Evolutionary conservation across 768 basidiomycete genomes (phyloP).

Genomic region (Udeniomyces megalosporus): DNA sequence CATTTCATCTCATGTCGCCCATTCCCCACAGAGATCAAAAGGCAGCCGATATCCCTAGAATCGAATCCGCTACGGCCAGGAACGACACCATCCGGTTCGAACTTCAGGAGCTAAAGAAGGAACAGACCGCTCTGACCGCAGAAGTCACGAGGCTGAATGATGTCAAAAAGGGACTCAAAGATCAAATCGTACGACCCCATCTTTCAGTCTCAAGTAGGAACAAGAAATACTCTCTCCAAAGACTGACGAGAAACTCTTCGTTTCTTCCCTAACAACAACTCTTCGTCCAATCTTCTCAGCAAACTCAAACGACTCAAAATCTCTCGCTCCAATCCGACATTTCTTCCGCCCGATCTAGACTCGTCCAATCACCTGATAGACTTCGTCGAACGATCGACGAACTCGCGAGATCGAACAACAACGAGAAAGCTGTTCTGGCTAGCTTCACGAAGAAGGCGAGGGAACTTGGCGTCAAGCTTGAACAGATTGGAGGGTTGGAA

Average conservation of each 20-base stretch:
- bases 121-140: slow-evolving; percentile 43
- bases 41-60: slow-evolving; percentile 1
- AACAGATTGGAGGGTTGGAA: slow-evolving; percentile 55
- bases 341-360: slow-evolving; percentile 48
- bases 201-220: not conserved
- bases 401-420: slow-evolving; percentile 51
- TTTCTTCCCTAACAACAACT: too few relatives aligned
- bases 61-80: slow-evolving; percentile 1
- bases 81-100: not conserved
- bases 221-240: not conserved
- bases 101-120: slow-evolving; percentile 51
- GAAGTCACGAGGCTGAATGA: not conserved
- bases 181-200: slow-evolving; percentile 41
- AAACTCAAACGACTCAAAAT: slow-evolving; percentile 38
- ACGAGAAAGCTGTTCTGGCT: slow-evolving; percentile 52
- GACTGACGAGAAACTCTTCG: not conserved
- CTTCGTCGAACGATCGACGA: slow-evolving; percentile 63
- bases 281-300: too few relatives aligned
- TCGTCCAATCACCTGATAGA: slow-evolving; percentile 82
- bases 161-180: slow-evolving; percentile 14
- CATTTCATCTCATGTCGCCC: too few relatives aligned
- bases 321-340: slow-evolving; percentile 38
- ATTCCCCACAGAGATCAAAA: not conserved
- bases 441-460: slow-evolving; percentile 56
- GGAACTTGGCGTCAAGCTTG: slow-evolving; percentile 59